phyloP scores from a whole-genome alignment of 2,329 filamentous ascomycete genomes.

The Fusarium globosum region DNA sequence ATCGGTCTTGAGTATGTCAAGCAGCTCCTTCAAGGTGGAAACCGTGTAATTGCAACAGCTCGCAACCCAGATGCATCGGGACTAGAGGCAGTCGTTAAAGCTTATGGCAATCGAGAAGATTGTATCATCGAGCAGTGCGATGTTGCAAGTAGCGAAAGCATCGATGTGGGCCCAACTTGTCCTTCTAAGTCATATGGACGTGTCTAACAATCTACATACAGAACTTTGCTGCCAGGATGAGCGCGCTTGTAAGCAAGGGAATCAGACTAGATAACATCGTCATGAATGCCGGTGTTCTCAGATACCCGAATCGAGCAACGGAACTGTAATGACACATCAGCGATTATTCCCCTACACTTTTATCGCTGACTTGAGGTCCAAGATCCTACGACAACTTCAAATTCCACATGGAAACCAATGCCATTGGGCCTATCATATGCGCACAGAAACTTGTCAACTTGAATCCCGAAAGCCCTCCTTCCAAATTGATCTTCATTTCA shows the following conservation, averaged over 20 bases:
- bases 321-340: neutral
- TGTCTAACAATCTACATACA: no score
- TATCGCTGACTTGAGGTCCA: neutral
- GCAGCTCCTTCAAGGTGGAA: neutral
- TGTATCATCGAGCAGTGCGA: neutral
- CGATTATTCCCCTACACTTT: fast-evolving
- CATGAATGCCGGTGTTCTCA: neutral
- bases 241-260: fast-evolving
- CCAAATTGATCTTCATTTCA: neutral
- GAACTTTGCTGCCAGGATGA: neutral
- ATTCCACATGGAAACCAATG: neutral
- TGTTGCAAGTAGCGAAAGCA: neutral
- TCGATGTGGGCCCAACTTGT: neutral
- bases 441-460: neutral
- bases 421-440: neutral
- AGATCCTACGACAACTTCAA: neutral
- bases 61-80: neutral
- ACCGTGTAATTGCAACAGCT: fast-evolving
- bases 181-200: no score
- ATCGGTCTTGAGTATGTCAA: neutral
- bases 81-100: neutral
- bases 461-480: neutral
- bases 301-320: neutral
- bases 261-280: neutral
- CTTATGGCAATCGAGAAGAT: fast-evolving